Evolutionary conservation across 495 filamentous ascomycete species (phyloP).

Genomic region (Aspergillus indologenus): DNA sequence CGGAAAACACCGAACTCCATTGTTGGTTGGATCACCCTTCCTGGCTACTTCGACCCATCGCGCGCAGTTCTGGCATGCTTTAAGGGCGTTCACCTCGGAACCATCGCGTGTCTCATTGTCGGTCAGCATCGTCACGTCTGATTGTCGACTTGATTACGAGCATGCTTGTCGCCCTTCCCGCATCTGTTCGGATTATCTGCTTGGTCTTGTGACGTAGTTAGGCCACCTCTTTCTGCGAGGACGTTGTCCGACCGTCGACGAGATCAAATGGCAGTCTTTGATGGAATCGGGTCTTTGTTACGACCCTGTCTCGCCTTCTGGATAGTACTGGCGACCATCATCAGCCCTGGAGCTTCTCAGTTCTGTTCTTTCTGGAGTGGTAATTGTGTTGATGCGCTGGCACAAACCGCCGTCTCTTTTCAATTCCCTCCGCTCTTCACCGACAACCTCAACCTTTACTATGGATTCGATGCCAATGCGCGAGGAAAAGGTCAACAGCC

Average conservation of each 20-base stretch:
- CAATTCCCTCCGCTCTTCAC: slow-evolving; percentile 39
- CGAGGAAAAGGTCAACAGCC: slow-evolving; percentile 34
- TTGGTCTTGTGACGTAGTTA: slow-evolving; percentile 23
- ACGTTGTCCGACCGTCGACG: slow-evolving; percentile 8
- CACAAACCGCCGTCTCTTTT: slow-evolving; percentile 40
- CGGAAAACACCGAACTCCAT: neutral
- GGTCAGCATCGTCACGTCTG: neutral
- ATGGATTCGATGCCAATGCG: slow-evolving; percentile 37
- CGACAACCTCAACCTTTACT: slow-evolving; percentile 37
- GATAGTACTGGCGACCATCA: slow-evolving; percentile 19
- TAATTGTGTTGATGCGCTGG: slow-evolving; percentile 42
- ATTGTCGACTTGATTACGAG: slow-evolving; percentile 12
- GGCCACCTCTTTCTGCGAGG: slow-evolving; percentile 20
- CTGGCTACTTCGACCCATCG: neutral
- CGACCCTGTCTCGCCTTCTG: slow-evolving; percentile 22
- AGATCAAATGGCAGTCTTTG: slow-evolving; percentile 24
- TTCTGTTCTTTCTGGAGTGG: slow-evolving; percentile 42
- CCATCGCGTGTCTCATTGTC: neutral
- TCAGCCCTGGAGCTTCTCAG: slow-evolving; percentile 27
- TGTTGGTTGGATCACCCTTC: neutral
- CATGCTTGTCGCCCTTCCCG: slow-evolving; percentile 23
- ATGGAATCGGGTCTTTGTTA: slow-evolving; percentile 11
- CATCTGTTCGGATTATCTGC: slow-evolving; percentile 16
- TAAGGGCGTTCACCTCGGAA: neutral
- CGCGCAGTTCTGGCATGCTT: neutral